Conservation (phyloP, 2,329 filamentous ascomycete genomes). For the Fusarium sp. region DNA sequence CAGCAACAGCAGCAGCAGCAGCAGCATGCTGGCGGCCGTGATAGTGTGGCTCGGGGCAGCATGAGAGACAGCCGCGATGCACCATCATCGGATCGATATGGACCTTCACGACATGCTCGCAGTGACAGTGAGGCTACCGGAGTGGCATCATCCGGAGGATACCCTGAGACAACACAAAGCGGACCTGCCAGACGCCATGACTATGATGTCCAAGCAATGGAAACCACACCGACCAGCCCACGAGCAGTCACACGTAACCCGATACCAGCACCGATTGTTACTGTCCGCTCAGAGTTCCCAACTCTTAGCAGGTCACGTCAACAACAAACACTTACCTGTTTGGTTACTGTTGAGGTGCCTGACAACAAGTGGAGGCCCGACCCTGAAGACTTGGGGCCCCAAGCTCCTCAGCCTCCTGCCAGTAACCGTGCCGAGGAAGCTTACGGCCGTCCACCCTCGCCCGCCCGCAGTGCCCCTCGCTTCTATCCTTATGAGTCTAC, state of each 20-base stretch:
- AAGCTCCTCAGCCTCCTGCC: slow-evolving; percentile 57
- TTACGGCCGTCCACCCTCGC: slow-evolving; percentile 68
- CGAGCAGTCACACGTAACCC: slow-evolving; percentile 80
- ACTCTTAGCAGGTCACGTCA: slow-evolving; percentile 91
- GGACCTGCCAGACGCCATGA: slow-evolving; percentile 82
- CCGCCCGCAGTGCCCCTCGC: slow-evolving; percentile 65
- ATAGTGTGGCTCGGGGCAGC: slow-evolving; percentile 54
- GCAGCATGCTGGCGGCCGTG: slow-evolving; percentile 45
- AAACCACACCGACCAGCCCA: slow-evolving; percentile 82
- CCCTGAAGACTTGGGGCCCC: slow-evolving; percentile 78
- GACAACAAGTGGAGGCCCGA: slow-evolving; percentile 92
- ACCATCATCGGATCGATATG: slow-evolving; percentile 58
- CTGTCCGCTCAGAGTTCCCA: slow-evolving; percentile 95
- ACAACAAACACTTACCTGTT: slow-evolving; percentile 92
- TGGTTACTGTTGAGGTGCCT: slow-evolving; percentile 92
- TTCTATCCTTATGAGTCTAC: slow-evolving; percentile 79
- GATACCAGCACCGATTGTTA: slow-evolving; percentile 91
- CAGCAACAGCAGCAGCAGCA: slow-evolving; percentile 36
- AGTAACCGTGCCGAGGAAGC: slow-evolving; percentile 62
- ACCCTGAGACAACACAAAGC: slow-evolving; percentile 79
- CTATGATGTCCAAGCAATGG: slow-evolving; percentile 97
- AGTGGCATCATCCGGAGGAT: slow-evolving; percentile 79
- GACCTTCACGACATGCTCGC: slow-evolving; percentile 69
- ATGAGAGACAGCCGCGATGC: slow-evolving; percentile 63
- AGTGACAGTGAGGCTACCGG: slow-evolving; percentile 84